These are phyloP conservation scores for Clarkia xantiana DNA, from an alignment of 345 rosid species.

Conservation along the genomic window DNA sequence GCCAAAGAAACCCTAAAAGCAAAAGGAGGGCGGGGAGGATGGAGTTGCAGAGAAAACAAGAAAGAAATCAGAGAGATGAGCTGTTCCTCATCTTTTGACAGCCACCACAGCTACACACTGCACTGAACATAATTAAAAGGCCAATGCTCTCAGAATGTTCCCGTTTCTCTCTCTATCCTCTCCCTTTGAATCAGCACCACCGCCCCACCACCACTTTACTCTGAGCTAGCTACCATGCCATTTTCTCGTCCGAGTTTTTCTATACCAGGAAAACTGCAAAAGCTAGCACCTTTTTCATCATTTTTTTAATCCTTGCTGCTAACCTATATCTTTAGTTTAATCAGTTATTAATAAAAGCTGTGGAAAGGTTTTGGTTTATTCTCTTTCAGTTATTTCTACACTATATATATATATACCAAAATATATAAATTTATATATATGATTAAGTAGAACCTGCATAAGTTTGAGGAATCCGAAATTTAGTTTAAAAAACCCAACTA, in stretches of 20 bases:
- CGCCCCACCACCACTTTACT: constrained; percentile 11
- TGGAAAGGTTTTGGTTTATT: too few relatives aligned
- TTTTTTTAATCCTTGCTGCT: too few relatives aligned
- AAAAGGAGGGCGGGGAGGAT: neutral
- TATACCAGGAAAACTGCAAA: constrained; percentile 4
- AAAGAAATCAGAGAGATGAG: constrained; percentile 9
- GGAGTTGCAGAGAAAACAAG: neutral
- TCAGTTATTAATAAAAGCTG: too few relatives aligned
- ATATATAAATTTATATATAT: too few relatives aligned
- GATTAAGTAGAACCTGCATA: too few relatives aligned
- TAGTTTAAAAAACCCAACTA: too few relatives aligned
- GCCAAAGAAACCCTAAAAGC: neutral
- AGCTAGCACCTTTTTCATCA: constrained; percentile 2
- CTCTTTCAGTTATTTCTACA: too few relatives aligned
- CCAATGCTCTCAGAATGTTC: constrained; percentile 14
- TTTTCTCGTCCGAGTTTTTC: constrained; percentile 3
- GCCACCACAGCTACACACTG: constrained; percentile 14
- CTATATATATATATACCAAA: too few relatives aligned
- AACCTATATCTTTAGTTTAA: too few relatives aligned
- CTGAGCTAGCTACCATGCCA: neutral
- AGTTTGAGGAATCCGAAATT: too few relatives aligned
- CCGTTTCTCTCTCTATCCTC: neutral
- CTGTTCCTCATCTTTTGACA: constrained; percentile 16
- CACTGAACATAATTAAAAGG: constrained; percentile 11
- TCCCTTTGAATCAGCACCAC: constrained; percentile 16